Base-by-base conservation (phyloP, 2,329 filamentous ascomycete species). In the Epicoccum sorghinum region DNA sequence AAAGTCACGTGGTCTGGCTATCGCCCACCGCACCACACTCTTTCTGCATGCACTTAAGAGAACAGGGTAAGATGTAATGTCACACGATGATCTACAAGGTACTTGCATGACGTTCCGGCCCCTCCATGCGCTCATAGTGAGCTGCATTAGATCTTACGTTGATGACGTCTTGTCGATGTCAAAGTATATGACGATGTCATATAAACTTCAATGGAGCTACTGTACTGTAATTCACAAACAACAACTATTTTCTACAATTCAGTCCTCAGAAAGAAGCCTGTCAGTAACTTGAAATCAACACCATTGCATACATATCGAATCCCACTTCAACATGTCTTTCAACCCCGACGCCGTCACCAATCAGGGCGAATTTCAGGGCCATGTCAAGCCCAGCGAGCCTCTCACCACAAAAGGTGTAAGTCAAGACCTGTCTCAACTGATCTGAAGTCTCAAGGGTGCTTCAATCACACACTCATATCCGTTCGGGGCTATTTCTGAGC, bases 401-500 rank as follows among this genome's bases (percentile, higher is more conserved):
- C 64, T 84, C 39, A 81, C 79, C 25, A 82, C 74, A 29, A 76
- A 79, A 44, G 84, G 85, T 18, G 83, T 86, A 80, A 74, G 80
- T 77, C 1, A 24, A 44, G 7, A 18, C 23, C 18, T 24, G 40
- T 2, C 23, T 25, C 8, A 52, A 23, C 9, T 35, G 8, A 2
- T 3, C 5, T 10, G 14, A 0, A 24, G 24, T 6, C 13, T 27
- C 6, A 13, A 12, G 22, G 3, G 22, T 13, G 8, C n/a, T 36
- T 38, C 32, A 42, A 43, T 18, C 18, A 18, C 18, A 18, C 18
- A 18, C 18, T 18, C 18, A 18, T 18, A 18, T 18, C 18, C 18
- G 18, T 18, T 18, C 18, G 18, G 18, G 18, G 18, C 18, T 18
- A 18, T 18, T 18, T 18, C 18, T 18, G 18, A 18, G 18, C 18